phyloP scores from a whole-genome alignment of 108 stramenopile species.

The Fistulifera solaris region DNA sequence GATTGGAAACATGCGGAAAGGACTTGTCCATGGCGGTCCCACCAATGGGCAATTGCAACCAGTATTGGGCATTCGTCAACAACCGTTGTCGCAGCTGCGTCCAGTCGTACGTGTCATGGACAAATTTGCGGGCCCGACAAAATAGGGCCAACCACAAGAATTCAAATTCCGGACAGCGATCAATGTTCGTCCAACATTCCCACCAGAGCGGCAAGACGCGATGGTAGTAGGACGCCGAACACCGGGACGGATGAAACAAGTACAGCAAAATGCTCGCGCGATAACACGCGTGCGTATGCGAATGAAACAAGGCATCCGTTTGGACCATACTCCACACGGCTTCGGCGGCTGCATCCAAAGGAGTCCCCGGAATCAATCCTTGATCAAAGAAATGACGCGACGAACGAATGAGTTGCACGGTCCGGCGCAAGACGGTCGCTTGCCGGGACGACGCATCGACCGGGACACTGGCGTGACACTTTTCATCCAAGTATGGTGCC shows the following conservation, averaged over 20 bases:
- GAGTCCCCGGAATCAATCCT: slow-evolving; percentile 32
- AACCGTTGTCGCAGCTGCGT: slow-evolving; percentile 54
- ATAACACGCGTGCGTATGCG: slow-evolving; percentile 80
- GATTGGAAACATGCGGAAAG: slow-evolving; percentile 48
- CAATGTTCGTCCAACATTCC: slow-evolving; percentile 70
- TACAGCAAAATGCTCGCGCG: slow-evolving; percentile 66
- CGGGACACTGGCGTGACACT: slow-evolving; percentile 45
- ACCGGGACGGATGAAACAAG: slow-evolving; percentile 74
- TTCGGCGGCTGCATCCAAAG: slow-evolving; percentile 42
- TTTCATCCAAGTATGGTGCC: slow-evolving; percentile 76
- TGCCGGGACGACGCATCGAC: slow-evolving; percentile 44
- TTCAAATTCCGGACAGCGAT: slow-evolving; percentile 83
- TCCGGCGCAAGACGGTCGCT: slow-evolving; percentile 47
- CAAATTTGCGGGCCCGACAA: slow-evolving; percentile 69
- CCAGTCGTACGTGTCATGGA: slow-evolving; percentile 60
- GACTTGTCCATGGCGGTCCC: slow-evolving; percentile 63
- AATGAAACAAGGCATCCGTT: slow-evolving; percentile 57
- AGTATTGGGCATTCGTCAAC: slow-evolving; percentile 65
- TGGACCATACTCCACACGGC: slow-evolving; percentile 64
- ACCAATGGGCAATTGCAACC: slow-evolving; percentile 79
- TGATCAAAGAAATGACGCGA: slow-evolving; percentile 78
- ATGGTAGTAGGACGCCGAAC: slow-evolving; percentile 46
- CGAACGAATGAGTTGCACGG: slow-evolving; percentile 66
- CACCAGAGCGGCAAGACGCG: slow-evolving; percentile 61
- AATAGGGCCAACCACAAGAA: slow-evolving; percentile 79